Percentiles rank a stretch among this genome's conserved stretches.
phyloP scores from a whole-genome alignment of 2,329 filamentous ascomycete species.

The Calonectria ilicicola region DNA sequence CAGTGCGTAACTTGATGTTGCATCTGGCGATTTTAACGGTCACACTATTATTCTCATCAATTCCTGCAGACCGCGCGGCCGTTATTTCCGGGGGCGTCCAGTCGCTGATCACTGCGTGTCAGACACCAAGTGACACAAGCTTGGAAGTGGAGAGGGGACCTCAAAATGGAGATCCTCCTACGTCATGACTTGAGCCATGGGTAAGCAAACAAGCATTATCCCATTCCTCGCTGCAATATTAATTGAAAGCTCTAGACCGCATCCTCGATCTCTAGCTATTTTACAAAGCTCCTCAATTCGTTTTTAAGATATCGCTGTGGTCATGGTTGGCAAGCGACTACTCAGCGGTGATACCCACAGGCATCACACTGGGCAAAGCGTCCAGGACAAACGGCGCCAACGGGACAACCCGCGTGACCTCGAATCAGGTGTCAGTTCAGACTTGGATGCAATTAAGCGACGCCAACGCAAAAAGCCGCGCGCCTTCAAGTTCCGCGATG shows the following conservation, averaged over 20 bases:
- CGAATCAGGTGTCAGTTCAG: constrained; percentile 27
- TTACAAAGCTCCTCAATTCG: not conserved
- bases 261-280: not conserved
- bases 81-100: constrained; percentile 10
- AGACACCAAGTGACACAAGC: not conserved
- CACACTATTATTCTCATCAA: not conserved
- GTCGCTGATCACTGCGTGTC: not conserved
- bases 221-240: not conserved
- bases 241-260: not conserved
- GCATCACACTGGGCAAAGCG: constrained; percentile 19
- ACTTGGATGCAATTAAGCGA: not conserved
- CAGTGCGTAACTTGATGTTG: not conserved
- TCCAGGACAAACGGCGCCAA: constrained; percentile 13
- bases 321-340: constrained; percentile 38
- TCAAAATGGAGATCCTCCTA: not conserved
- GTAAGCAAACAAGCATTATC: not conserved
- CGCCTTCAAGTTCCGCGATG: constrained; percentile 55
- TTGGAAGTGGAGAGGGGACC: not conserved
- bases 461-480: constrained; percentile 28
- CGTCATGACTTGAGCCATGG: not conserved
- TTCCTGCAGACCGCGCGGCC: not conserved
- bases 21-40: not conserved
- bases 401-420: constrained; percentile 37
- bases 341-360: constrained; percentile 13
- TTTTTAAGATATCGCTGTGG: not conserved